Evolutionary conservation across 129 eudicot species (phyloP).

Genomic region (Centrapalus pauciflorus): DNA sequence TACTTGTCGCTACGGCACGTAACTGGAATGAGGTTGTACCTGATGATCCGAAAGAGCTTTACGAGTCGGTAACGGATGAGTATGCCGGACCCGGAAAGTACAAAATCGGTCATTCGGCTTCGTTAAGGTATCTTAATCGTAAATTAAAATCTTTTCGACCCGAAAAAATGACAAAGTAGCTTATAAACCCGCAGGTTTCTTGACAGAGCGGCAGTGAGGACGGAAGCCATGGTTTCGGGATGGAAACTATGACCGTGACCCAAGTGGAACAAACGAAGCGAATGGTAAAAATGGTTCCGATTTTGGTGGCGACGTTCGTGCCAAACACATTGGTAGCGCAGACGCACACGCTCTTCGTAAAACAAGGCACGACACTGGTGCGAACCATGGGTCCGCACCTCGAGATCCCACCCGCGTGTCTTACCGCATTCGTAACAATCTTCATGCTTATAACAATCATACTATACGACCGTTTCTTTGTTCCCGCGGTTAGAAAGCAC

Average conservation of each 20-base stretch:
- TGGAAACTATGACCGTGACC: conserved; percentile 69
- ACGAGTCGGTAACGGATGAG: conserved; percentile 60
- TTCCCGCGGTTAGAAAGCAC: conserved; percentile 39
- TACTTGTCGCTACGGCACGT: conserved; percentile 50
- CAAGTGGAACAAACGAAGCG: conserved; percentile 81
- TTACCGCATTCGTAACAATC: conserved; percentile 56
- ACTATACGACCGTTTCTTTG: conserved; percentile 68
- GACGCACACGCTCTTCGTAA: conserved; percentile 69
- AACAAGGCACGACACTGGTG: conserved; percentile 72
- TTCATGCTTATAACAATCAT: conserved; percentile 62
- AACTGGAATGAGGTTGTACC: conserved; percentile 56
- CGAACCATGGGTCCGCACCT: conserved; percentile 46
- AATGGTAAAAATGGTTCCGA: conserved; percentile 74
- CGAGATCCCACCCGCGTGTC: conserved; percentile 70
- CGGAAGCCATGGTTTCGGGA: conserved; percentile 33
- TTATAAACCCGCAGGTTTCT: conserved; percentile 45
- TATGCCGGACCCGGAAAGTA: conserved; percentile 41
- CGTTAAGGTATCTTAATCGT: conserved; percentile 42
- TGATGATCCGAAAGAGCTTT: conserved; percentile 47
- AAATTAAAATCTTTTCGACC: too few species aligned
- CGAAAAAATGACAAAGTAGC: too few species aligned
- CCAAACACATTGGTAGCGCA: conserved; percentile 78
- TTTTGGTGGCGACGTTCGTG: conserved; percentile 53
- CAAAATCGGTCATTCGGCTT: conserved; percentile 53
- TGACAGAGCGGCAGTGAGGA: conserved; percentile 63